Base-by-base conservation (phyloP, 2,329 filamentous ascomycete genomes). In the Aschersonia sp. region DNA sequence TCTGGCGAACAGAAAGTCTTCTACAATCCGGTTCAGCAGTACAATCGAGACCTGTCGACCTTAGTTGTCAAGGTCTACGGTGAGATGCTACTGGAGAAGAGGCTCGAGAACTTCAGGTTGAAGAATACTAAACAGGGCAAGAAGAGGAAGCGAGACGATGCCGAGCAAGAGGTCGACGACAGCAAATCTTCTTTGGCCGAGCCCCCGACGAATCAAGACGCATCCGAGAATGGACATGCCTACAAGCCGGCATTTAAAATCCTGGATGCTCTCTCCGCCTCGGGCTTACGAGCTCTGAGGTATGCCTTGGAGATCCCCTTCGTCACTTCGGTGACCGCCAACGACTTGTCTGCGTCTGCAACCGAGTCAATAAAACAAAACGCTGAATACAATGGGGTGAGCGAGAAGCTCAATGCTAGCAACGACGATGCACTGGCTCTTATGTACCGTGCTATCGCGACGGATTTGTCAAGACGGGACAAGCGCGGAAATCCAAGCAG, bases 21-120 rank as follows among this genome's bases (percentile, higher is more conserved):
- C 61, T 98, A 98, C 74, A 98, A 98, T 58, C 91, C 92, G 0
- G 96, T 98, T 48, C 92, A 98, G 62, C 92, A 98, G 62, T 98
- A 97, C 73, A 98, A 98, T 65, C 84, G 94, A 44, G 92, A 98
- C 61, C 67, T 98, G 54, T 96, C 88, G 51, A 87, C 96, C 30
- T 75, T 98, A 10, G 88, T 88, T 1, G 95, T 98, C 63, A 87
- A 86, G 59, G 85, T 85, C 0, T 95, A 91, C 62, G 87, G 86
- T 1, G 81, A 92, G 55, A 80, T 87, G 32, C 60, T 55, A 38
- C 55, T 80, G 20, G 67, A 74, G 35, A 69, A 65, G 56, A 69
- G 66, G 50, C 65, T 64, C 31, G 66, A 67, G 51, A 66, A 58
- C 40, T 56, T 61, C 3, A 44, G 50, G 52, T 28, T 31, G 9